These are phyloP conservation scores for Colletotrichum truncatum DNA, from an alignment of 2,329 filamentous ascomycete species.

Conservation along the genomic window DNA sequence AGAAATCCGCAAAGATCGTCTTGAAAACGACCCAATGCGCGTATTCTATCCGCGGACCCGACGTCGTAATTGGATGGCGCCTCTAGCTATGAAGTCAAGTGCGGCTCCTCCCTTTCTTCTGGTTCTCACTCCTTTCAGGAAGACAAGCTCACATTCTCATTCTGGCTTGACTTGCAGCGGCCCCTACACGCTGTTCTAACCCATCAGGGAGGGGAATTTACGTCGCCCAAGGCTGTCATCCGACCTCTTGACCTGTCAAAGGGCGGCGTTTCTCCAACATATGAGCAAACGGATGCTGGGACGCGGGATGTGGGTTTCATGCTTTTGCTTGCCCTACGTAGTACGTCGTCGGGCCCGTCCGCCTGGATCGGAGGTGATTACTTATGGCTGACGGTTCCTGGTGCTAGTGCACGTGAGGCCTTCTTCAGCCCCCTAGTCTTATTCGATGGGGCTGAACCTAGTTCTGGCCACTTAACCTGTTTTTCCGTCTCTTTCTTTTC, in stretches of 20 bases:
- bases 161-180: not conserved
- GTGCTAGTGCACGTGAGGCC: not conserved
- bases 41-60: conserved; percentile 13
- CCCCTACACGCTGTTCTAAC: no score
- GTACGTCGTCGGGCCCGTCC: not conserved
- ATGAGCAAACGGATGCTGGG: not conserved
- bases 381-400: not conserved
- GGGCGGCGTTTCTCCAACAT: not conserved
- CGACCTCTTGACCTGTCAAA: not conserved
- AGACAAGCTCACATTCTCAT: not conserved
- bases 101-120: conserved; percentile 7
- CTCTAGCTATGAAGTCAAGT: conserved; percentile 19
- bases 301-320: not conserved
- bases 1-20: conserved; percentile 17
- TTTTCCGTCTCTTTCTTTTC: no score
- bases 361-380: not conserved
- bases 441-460: not conserved
- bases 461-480: not conserved
- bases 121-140: not conserved
- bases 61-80: conserved; percentile 12
- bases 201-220: not conserved
- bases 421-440: not conserved
- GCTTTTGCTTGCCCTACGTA: not conserved
- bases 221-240: conserved; percentile 17
- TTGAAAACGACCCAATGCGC: conserved; percentile 16